Base-by-base conservation (phyloP, 2,329 filamentous ascomycete genomes). In the Hypoxylon sp. region DNA sequence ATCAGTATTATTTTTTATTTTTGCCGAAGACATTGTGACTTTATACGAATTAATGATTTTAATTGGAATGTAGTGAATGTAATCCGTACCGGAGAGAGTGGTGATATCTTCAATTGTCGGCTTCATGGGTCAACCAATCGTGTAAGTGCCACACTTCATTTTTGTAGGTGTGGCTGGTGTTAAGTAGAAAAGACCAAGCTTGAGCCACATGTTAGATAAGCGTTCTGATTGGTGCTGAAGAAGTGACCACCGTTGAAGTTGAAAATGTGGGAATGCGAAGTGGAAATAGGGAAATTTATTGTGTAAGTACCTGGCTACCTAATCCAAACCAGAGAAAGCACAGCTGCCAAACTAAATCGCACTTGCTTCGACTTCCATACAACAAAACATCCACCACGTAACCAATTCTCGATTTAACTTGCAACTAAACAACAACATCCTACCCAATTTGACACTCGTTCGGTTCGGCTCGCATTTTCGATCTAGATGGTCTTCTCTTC, bases 191-290 rank as follows among this genome's bases (percentile, higher is more conserved):
- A n/a, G n/a, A n/a, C n/a, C n/a, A 21, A 49, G 25, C 34, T 45
- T 27, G 7, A 38, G 45, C 50, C 46, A 58, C 38, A 13, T 27
- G 7, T 46, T 43, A 51, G 4, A 9, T 52, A 55, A 55, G 51
- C 43, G 9, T 12, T 5, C 15, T 57, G 54, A 57, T 55, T 55
- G 51, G 51, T n/a, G 30, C 35, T 46, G 51, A 42, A 13, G 51
- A 59, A 56, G 52, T 59, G 55, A 59, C 55, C 55, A 59, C 55
- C 48, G 51, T 59, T 59, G 52, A 56, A 58, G 21, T 47, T 51
- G 26, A 48, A 49, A 49, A 46, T 53, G 36, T 38, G 45, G 41
- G 48, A 44, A 38, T 48, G 5, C 12, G 40, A 47, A 44, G 37
- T 50, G 27, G 29, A 51, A 55, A 55, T 40, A 38, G 45, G 32